Percentiles rank a stretch among this genome's conserved stretches.
These are phyloP conservation scores for Stipa capillata DNA, from an alignment of 176 grass and related monocot genomes.

Conservation along the genomic window DNA sequence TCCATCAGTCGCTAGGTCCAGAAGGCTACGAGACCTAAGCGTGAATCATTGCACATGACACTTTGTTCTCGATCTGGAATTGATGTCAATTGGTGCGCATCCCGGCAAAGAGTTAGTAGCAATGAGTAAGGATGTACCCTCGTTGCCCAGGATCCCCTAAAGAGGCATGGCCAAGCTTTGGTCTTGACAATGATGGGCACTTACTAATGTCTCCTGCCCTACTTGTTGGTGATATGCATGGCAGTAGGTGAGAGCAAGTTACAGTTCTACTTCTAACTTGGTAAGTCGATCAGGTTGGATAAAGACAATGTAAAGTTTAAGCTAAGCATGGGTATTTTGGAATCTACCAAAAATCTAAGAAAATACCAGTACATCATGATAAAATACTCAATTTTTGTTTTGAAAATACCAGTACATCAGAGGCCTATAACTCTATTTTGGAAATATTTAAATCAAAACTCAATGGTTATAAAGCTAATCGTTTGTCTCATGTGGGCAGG, in stretches of 20 bases:
- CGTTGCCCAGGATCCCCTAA: neutral
- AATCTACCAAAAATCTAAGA: too few relatives aligned
- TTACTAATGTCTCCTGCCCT: conserved; percentile 21
- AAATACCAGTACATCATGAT: too few relatives aligned
- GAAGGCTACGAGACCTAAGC: neutral
- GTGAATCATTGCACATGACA: conserved; percentile 35
- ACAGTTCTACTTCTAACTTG: neutral
- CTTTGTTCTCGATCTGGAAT: conserved; percentile 39
- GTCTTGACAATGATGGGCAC: conserved; percentile 30
- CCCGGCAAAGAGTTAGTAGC: conserved; percentile 23
- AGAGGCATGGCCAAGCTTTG: conserved; percentile 27
- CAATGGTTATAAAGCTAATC: too few relatives aligned
- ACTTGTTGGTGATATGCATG: neutral
- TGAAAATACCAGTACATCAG: too few relatives aligned
- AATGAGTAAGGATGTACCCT: conserved; percentile 17
- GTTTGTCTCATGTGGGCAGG: too few relatives aligned
- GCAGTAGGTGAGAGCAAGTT: neutral
- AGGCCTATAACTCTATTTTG: too few relatives aligned
- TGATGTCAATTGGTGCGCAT: conserved; percentile 28
- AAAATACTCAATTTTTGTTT: too few relatives aligned
- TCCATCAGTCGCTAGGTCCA: conserved; percentile 25
- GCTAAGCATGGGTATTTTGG: too few relatives aligned
- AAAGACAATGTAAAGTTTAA: too few relatives aligned
- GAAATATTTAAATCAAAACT: too few relatives aligned
- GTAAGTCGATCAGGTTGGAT: neutral